phyloP scores from a whole-genome alignment of 768 basidiomycete species.

The Rhodotorula kratochvilovae region DNA sequence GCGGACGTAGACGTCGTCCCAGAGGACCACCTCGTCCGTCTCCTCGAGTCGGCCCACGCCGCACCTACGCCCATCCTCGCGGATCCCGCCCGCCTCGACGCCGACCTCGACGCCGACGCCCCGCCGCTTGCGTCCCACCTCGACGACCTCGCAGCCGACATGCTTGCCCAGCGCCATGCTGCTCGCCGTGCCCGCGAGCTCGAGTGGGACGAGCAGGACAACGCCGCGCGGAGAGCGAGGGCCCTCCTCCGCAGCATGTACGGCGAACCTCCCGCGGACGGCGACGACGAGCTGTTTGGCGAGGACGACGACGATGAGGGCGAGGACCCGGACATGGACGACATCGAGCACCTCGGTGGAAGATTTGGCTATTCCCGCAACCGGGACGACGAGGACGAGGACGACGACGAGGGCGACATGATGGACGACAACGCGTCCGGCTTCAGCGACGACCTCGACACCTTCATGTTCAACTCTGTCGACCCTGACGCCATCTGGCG shows the following conservation, averaged over 20 bases:
- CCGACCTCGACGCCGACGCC: too few species aligned
- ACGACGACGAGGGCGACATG: not conserved
- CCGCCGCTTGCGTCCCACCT: not conserved
- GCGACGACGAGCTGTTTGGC: not conserved
- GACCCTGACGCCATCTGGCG: not conserved
- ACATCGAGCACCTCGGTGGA: not conserved
- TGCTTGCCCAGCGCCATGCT: slow-evolving; percentile 8
- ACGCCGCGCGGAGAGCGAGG: not conserved
- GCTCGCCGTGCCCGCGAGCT: slow-evolving; percentile 3
- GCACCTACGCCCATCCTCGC: too few species aligned
- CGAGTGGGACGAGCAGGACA: slow-evolving; percentile 31
- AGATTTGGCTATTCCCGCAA: too few species aligned
- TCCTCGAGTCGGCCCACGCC: not conserved
- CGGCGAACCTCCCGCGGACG: not conserved
- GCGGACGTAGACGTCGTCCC: too few species aligned
- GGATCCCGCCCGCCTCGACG: not conserved
- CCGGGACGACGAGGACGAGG: slow-evolving; percentile 1
- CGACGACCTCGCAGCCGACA: slow-evolving; percentile 6
- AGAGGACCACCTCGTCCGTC: too few species aligned
- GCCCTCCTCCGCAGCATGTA: not conserved
- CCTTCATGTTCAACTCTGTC: not conserved
- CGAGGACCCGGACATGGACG: too few species aligned
- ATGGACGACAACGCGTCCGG: not conserved
- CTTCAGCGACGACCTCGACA: not conserved
- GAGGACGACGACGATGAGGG: not conserved